A percentile compares a stretch with the other conserved stretches of the same genome.
Conservation (phyloP, 1,139 yeast species). For the Debaryomycetaceae sp. region DNA sequence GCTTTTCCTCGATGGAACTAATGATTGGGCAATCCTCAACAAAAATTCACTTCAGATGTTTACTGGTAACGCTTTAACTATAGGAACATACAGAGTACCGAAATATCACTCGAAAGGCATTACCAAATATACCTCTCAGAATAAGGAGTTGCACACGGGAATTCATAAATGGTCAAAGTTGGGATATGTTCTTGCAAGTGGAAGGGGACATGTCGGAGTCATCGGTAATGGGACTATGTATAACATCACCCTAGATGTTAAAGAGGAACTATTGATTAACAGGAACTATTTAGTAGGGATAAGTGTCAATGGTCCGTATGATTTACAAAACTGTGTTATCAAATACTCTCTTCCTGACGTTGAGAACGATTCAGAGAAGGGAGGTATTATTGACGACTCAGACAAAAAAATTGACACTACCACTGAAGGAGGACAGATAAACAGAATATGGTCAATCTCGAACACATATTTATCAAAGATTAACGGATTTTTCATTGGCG, state of each 20-base stretch:
- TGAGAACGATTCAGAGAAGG: too few relatives aligned
- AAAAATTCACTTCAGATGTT: constrained; percentile 46
- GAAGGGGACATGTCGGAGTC: constrained; percentile 58
- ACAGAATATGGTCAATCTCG: too few relatives aligned
- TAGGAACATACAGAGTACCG: constrained; percentile 40
- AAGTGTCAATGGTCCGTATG: constrained; percentile 50
- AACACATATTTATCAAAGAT: background rate
- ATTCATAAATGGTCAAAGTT: constrained; percentile 25
- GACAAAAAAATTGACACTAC: background rate
- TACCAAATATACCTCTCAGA: constrained; percentile 19
- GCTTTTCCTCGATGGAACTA: constrained; percentile 50
- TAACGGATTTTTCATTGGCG: background rate
- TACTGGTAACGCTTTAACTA: constrained; percentile 47
- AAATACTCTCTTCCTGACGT: constrained; percentile 17
- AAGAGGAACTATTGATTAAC: constrained; percentile 49
- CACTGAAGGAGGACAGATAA: too few relatives aligned
- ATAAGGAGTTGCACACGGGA: constrained; percentile 31
- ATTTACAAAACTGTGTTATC: constrained; percentile 35
- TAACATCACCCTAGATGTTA: constrained; percentile 39
- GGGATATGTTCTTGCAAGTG: constrained; percentile 49
- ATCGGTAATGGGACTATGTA: constrained; percentile 57
- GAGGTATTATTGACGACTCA: background rate
- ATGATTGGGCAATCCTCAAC: constrained; percentile 59
- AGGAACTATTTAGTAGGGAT: constrained; percentile 47
- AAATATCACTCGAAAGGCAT: constrained; percentile 32